Percentiles rank a stretch among this genome's conserved stretches.
These are phyloP conservation scores for Cocos nucifera DNA, from an alignment of 176 grass and related monocot genomes.

Conservation along the genomic window DNA sequence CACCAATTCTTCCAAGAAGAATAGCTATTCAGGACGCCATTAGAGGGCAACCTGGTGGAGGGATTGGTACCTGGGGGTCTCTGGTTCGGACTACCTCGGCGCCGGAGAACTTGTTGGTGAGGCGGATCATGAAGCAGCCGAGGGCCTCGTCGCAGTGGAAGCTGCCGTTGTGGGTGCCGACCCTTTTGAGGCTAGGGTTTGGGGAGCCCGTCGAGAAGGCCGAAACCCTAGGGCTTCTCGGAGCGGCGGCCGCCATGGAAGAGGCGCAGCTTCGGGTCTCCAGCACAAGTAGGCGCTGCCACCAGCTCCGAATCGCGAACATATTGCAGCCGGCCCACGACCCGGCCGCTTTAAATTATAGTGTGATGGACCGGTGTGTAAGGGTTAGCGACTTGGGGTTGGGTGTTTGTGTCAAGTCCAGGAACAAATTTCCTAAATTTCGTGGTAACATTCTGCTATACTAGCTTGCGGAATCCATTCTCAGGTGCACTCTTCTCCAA, in stretches of 20 bases:
- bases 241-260: slow-evolving; percentile 42
- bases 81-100: slow-evolving; percentile 78
- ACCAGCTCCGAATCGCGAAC: neutral
- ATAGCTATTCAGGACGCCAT: too few species aligned
- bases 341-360: too few species aligned
- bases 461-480: too few species aligned
- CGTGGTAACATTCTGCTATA: too few species aligned
- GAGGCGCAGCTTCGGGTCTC: neutral
- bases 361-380: too few species aligned
- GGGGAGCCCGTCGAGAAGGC: slow-evolving; percentile 26
- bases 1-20: too few species aligned
- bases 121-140: slow-evolving; percentile 93
- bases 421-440: too few species aligned
- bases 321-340: neutral
- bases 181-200: slow-evolving; percentile 35
- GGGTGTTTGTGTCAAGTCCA: too few species aligned
- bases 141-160: slow-evolving; percentile 99
- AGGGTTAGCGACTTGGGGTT: too few species aligned
- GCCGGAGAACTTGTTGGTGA: slow-evolving; percentile 69
- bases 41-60: neutral
- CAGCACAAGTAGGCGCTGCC: slow-evolving; percentile 3
- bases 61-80: slow-evolving; percentile 44
- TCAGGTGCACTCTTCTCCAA: too few species aligned
- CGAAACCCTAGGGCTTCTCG: slow-evolving; percentile 46
- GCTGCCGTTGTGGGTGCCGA: slow-evolving; percentile 93